These are phyloP conservation scores for Mrakia frigida DNA, from an alignment of 768 basidiomycete species.

Conservation along the genomic window DNA sequence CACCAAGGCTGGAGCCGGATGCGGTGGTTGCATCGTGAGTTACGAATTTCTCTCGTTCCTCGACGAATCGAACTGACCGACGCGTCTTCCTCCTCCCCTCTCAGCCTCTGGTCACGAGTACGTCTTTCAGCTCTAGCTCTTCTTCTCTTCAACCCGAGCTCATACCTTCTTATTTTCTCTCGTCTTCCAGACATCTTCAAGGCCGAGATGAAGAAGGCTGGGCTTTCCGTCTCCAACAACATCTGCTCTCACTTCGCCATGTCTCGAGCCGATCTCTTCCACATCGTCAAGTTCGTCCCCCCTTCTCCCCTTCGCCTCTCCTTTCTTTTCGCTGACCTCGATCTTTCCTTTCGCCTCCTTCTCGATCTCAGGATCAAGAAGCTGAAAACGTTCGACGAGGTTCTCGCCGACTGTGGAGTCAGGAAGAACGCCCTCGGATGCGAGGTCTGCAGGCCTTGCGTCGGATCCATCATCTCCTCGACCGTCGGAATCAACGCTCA, in stretches of 20 bases:
- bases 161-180: not conserved
- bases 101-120: constrained; percentile 51
- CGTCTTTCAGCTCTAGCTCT: not conserved
- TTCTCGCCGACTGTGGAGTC: constrained; percentile 54
- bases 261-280: constrained; percentile 63
- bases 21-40: constrained; percentile 58
- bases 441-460: constrained; percentile 64
- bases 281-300: constrained; percentile 50
- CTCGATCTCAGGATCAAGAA: constrained; percentile 56
- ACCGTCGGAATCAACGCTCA: constrained; percentile 56
- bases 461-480: constrained; percentile 54
- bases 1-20: constrained; percentile 68
- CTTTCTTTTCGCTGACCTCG: not conserved
- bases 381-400: constrained; percentile 54
- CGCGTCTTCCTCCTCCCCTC: not conserved
- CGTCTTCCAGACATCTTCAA: constrained; percentile 45
- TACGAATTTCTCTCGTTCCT: not conserved
- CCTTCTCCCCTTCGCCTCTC: not conserved
- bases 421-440: constrained; percentile 57
- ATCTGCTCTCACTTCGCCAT: constrained; percentile 63
- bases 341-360: not conserved
- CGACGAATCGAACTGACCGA: not conserved
- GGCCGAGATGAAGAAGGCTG: constrained; percentile 64
- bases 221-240: constrained; percentile 53
- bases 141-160: too few species aligned